Percentiles rank a stretch among this genome's conserved stretches.
These are phyloP conservation scores for Rhinocladiella similis DNA, from an alignment of 2,329 filamentous ascomycete species.

Conservation along the genomic window DNA sequence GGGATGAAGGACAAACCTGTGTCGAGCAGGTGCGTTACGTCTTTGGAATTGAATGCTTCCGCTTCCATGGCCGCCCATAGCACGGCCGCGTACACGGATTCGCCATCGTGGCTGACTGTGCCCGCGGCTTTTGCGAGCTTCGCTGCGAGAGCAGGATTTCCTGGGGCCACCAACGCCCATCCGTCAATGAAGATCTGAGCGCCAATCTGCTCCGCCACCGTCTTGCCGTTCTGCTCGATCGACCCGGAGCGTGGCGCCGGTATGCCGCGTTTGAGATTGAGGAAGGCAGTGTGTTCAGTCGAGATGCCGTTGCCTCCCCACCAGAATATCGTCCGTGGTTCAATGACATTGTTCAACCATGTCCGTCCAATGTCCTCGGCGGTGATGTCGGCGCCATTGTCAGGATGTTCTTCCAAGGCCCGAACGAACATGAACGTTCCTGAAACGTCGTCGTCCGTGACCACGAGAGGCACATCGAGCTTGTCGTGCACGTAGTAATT, in stretches of 20 bases:
- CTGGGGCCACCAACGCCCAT: conserved; percentile 38
- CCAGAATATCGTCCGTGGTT: conserved; percentile 32
- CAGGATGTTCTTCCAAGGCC: conserved; percentile 3
- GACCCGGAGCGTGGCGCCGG: conserved; percentile 31
- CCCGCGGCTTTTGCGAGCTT: conserved; percentile 36
- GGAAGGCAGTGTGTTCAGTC: conserved; percentile 42
- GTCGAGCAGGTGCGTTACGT: conserved; percentile 1
- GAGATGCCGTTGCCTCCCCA: conserved; percentile 42
- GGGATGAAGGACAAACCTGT: conserved; percentile 5
- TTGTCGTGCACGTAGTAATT: conserved; percentile 5
- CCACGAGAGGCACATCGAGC: neutral
- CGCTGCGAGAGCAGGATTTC: conserved; percentile 35
- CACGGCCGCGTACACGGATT: conserved; percentile 39
- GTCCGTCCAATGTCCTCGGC: conserved; percentile 3
- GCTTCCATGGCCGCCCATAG: conserved; percentile 29
- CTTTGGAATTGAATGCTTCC: conserved; percentile 4
- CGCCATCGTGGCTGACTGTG: conserved; percentile 42
- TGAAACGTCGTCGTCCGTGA: conserved; percentile 6
- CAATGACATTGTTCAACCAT: conserved; percentile 8
- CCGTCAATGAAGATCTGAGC: conserved; percentile 44
- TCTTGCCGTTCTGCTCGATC: conserved; percentile 32
- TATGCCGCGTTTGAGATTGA: conserved; percentile 27
- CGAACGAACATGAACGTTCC: conserved; percentile 8
- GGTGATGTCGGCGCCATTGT: neutral
- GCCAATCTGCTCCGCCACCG: conserved; percentile 41